Percentiles rank a stretch among this genome's conserved stretches.
phyloP scores from a whole-genome alignment of 176 grass and related monocot genomes.

The Aegilops bicornis region DNA sequence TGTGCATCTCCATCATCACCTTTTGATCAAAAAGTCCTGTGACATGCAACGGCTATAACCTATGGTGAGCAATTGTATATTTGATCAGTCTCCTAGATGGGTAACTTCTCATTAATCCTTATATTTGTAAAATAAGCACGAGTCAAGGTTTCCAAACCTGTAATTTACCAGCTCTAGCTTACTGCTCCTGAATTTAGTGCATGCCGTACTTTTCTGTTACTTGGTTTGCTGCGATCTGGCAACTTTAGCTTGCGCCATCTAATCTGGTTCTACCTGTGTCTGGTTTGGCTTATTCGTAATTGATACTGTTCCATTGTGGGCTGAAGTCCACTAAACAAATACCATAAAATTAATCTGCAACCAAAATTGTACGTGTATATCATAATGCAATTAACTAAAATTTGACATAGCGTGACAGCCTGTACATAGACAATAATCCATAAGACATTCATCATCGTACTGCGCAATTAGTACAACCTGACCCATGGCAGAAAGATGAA shows the following conservation, averaged over 20 bases:
- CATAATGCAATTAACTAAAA: no score
- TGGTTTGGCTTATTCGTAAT: background rate
- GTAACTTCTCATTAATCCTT: no score
- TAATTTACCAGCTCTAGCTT: no score
- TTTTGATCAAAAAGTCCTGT: background rate
- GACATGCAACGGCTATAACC: background rate
- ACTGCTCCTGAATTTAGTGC: no score
- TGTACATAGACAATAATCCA: no score
- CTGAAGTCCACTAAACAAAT: background rate
- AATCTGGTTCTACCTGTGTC: background rate
- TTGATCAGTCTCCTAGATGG: no score
- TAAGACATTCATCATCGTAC: background rate
- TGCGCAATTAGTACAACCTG: background rate
- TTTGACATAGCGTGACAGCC: no score
- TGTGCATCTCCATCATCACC: background rate
- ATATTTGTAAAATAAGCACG: no score
- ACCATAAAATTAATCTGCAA: no score
- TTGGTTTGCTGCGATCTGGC: background rate
- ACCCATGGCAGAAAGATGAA: background rate
- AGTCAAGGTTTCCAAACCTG: no score
- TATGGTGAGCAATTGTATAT: background rate
- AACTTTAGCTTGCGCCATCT: background rate
- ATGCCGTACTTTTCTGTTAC: background rate
- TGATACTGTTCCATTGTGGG: background rate
- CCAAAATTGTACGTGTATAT: no score